Conservation (phyloP, 495 filamentous ascomycete species). For the Podospora tetraspora region DNA sequence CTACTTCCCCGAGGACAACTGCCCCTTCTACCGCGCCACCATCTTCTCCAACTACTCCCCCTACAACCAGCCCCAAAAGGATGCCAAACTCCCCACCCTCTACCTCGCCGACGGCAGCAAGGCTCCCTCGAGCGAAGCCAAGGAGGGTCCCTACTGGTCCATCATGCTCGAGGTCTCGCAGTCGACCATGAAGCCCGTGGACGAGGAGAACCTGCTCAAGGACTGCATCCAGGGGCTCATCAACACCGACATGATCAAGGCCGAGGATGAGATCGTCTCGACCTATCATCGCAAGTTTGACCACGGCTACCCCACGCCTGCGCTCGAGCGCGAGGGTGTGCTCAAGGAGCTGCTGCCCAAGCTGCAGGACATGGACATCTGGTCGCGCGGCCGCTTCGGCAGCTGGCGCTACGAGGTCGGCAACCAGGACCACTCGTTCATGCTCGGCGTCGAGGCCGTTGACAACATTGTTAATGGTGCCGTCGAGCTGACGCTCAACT, state of each 20-base stretch:
- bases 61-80: conserved; percentile 84
- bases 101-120: conserved; percentile 81
- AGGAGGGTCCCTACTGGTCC: conserved; percentile 96
- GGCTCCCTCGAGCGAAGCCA: conserved; percentile 58
- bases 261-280: conserved; percentile 90
- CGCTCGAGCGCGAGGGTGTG: conserved; percentile 90
- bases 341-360: conserved; percentile 88
- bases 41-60: conserved; percentile 99
- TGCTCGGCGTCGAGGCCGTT: conserved; percentile 95
- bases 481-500: conserved; percentile 94
- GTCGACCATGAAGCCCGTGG: conserved; percentile 89
- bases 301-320: conserved; percentile 96
- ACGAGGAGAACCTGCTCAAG: conserved; percentile 71
- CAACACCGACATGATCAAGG: conserved; percentile 92
- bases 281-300: conserved; percentile 99
- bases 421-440: conserved; percentile 98
- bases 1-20: conserved; percentile 99
- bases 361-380: conserved; percentile 86
- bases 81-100: conserved; percentile 79
- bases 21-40: conserved; percentile 98
- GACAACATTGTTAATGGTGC: conserved; percentile 94
- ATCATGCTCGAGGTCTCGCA: conserved; percentile 99
- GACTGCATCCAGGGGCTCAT: conserved; percentile 94
- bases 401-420: conserved; percentile 94
- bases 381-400: conserved; percentile 94